A percentile compares a stretch with the other conserved stretches of the same genome.
Evolutionary conservation across 106 monocot genomes (phyloP).

Genomic region (Hemerocallis citrina): DNA sequence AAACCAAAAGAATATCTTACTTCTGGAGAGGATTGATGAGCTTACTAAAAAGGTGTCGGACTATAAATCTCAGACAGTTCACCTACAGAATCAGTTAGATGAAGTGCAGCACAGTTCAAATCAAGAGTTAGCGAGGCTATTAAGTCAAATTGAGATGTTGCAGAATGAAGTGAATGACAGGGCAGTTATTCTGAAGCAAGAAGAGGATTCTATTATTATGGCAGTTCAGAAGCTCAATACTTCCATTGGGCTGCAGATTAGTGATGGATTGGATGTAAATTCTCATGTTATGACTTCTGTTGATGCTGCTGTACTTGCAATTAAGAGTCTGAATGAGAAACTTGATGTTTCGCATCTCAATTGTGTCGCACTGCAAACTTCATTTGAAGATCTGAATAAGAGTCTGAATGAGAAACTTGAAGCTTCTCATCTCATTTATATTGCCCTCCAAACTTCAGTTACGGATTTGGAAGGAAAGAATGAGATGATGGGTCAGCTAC

Average conservation of each 20-base stretch:
- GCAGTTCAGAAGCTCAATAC: conserved; percentile 46
- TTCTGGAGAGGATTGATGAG: conserved; percentile 38
- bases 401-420: conserved; percentile 39
- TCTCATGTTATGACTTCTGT: conserved; percentile 33
- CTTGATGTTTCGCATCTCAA: conserved; percentile 29
- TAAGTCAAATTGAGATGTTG: conserved; percentile 42
- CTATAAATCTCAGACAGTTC: conserved; percentile 25
- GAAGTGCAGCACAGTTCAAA: conserved; percentile 31
- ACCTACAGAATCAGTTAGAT: conserved; percentile 41
- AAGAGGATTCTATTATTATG: conserved; percentile 28
- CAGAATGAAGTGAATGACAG: conserved; percentile 45
- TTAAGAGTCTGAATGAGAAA: conserved; percentile 36
- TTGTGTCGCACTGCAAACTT: conserved; percentile 13
- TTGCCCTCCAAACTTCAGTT: conserved; percentile 9
- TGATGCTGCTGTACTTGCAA: conserved; percentile 36
- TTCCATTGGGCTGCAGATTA: conserved; percentile 28
- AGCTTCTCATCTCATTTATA: conserved; percentile 19
- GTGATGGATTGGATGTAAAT: conserved; percentile 23
- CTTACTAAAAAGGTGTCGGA: conserved; percentile 28
- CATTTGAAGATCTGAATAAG: conserved; percentile 35
- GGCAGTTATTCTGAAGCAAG: conserved; percentile 23
- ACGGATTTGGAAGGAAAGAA: conserved; percentile 24
- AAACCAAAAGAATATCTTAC: conserved; percentile 21
- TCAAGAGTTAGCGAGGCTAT: conserved; percentile 32
- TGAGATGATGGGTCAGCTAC: conserved; percentile 12